These are phyloP conservation scores for Stygiomarasmius scandens DNA, from an alignment of 1,284 basidiomycete genomes.

Conservation along the genomic window DNA sequence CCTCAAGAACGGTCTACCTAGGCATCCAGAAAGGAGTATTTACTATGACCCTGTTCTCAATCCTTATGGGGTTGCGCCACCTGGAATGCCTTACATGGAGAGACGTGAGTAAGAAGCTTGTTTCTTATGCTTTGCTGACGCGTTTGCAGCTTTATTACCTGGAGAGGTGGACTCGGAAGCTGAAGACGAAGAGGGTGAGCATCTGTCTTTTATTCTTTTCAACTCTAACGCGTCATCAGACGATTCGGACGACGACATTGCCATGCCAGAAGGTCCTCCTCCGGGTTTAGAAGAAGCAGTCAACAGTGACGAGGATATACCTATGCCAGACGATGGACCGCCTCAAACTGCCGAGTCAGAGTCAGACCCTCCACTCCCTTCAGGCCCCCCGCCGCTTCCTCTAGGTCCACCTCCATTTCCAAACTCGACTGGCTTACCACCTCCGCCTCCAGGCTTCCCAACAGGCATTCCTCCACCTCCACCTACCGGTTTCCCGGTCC, in stretches of 20 bases:
- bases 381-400: slow-evolving; percentile 31
- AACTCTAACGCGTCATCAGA: slow-evolving; percentile 3
- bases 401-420: slow-evolving; percentile 22
- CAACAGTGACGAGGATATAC: slow-evolving; percentile 78
- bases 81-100: slow-evolving; percentile 94
- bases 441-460: slow-evolving; percentile 30
- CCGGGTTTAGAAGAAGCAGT: slow-evolving; percentile 54
- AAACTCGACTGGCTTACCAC: slow-evolving; percentile 23
- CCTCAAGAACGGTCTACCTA: slow-evolving; percentile 79
- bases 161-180: slow-evolving; percentile 66
- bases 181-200: slow-evolving; percentile 48
- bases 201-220: not conserved
- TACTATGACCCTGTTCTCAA: slow-evolving; percentile 96
- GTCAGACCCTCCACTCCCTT: slow-evolving; percentile 10
- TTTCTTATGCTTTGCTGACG: slow-evolving; percentile 3
- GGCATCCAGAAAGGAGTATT: slow-evolving; percentile 86
- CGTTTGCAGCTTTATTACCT: slow-evolving; percentile 53
- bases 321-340: slow-evolving; percentile 83
- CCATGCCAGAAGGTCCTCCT: slow-evolving; percentile 76
- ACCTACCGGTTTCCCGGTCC: slow-evolving; percentile 19
- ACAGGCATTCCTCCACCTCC: slow-evolving; percentile 26
- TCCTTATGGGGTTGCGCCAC: slow-evolving; percentile 92
- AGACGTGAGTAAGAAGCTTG: slow-evolving; percentile 65
- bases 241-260: slow-evolving; percentile 52
- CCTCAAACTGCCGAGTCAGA: slow-evolving; percentile 28